Percentiles rank a stretch among this genome's conserved stretches.
Evolutionary conservation across 2,329 filamentous ascomycete genomes (phyloP).

Genomic region (Berkeleyomyces basicola): DNA sequence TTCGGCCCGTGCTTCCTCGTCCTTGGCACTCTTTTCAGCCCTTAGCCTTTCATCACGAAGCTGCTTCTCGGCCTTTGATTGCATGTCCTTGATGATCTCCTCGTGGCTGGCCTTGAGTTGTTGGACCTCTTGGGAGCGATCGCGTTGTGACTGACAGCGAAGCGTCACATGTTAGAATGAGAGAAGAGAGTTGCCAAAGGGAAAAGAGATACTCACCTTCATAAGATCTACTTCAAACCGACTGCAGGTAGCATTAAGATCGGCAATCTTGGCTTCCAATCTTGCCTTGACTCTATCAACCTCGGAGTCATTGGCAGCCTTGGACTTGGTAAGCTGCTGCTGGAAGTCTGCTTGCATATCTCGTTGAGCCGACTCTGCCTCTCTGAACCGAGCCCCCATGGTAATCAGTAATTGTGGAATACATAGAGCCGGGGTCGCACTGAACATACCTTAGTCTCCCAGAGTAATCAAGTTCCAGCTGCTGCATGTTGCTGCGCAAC

Average conservation of each 20-base stretch:
- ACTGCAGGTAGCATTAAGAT: conserved; percentile 42
- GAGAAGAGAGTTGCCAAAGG: neutral
- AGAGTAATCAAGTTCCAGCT: conserved; percentile 14
- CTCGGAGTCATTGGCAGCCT: conserved; percentile 34
- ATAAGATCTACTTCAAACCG: conserved; percentile 45
- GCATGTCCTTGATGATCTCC: neutral
- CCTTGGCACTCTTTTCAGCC: conserved; percentile 18
- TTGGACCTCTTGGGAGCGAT: conserved; percentile 42
- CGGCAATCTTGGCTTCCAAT: conserved; percentile 44
- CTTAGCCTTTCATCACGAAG: conserved; percentile 10
- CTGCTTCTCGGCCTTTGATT: conserved; percentile 15
- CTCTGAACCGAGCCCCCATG: neutral
- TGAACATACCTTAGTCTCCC: conserved; percentile 10
- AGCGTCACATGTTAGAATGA: conserved; percentile 2
- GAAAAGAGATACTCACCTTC: conserved; percentile 28
- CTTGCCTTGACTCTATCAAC: conserved; percentile 31
- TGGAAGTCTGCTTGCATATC: conserved; percentile 18
- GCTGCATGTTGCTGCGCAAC: conserved; percentile 17
- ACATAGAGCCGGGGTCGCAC: neutral
- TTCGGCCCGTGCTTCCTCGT: neutral
- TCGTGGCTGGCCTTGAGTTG: conserved; percentile 27
- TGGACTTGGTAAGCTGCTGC: conserved; percentile 27
- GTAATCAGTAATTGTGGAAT: neutral
- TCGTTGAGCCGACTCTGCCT: conserved; percentile 14
- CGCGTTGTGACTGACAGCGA: conserved; percentile 38